Percentiles rank a stretch among this genome's conserved stretches.
phyloP scores from a whole-genome alignment of 441 rosid species.

The Brassica balearica region DNA sequence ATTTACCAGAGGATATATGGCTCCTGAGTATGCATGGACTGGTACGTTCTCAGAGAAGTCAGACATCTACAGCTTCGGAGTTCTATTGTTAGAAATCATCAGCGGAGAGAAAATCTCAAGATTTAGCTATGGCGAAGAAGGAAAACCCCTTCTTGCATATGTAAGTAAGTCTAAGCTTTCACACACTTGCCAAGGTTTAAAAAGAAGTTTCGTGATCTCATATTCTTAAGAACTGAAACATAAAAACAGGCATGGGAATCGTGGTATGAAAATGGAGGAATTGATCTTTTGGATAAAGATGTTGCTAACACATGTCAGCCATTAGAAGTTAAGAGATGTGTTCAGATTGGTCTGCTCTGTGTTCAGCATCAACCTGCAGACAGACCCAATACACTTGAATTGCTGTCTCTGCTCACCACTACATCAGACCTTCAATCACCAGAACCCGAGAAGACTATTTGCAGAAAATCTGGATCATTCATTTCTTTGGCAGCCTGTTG shows the following conservation, averaged over 20 bases:
- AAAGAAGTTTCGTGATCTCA: not conserved
- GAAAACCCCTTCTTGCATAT: slow-evolving; percentile 48
- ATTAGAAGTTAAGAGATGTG: slow-evolving; percentile 26
- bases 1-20: slow-evolving; percentile 21
- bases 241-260: slow-evolving; percentile 29
- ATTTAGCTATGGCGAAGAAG: slow-evolving; percentile 35
- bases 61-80: slow-evolving; percentile 63
- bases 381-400: slow-evolving; percentile 31
- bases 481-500: no score
- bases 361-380: slow-evolving; percentile 30
- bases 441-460: no score
- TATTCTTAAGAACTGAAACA: not conserved
- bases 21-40: slow-evolving; percentile 25
- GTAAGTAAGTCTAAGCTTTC: slow-evolving; percentile 42
- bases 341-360: slow-evolving; percentile 29
- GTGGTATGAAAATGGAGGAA: slow-evolving; percentile 21
- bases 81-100: slow-evolving; percentile 60
- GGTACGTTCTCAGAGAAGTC: slow-evolving; percentile 54
- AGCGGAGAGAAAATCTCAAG: slow-evolving; percentile 57
- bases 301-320: not conserved
- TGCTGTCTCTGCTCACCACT: slow-evolving; percentile 29
- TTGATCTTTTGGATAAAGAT: slow-evolving; percentile 14
- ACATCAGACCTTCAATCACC: slow-evolving; percentile 37
- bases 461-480: no score
- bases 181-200: not conserved